Evolutionary conservation across 495 filamentous ascomycete species (phyloP).

Genomic region (Daldinia loculata): DNA sequence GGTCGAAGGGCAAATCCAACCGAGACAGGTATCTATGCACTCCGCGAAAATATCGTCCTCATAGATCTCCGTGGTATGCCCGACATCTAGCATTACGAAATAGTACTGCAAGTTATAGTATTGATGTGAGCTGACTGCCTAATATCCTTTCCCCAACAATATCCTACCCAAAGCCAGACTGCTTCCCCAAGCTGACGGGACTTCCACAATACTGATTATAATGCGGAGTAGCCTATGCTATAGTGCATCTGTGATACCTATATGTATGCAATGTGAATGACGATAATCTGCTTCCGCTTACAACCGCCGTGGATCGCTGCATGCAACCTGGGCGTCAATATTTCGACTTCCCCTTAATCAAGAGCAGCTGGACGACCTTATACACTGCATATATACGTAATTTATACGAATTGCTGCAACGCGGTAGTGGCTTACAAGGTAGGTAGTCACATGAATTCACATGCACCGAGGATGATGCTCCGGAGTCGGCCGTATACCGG

Average conservation of each 20-base stretch:
- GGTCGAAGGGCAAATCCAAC: background rate
- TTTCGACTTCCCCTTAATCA: background rate
- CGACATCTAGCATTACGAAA: background rate
- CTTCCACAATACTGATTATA: conserved; percentile 5
- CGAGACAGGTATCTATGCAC: conserved; percentile 3
- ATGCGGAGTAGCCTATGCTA: background rate
- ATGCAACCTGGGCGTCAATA: conserved; percentile 2
- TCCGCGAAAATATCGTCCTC: background rate
- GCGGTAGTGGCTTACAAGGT: background rate
- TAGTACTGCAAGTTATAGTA: background rate
- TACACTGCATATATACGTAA: background rate
- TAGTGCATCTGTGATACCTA: conserved; percentile 2
- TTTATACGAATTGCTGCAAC: background rate
- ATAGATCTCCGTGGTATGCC: conserved; percentile 1
- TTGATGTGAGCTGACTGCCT: background rate
- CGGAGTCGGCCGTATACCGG: conserved; percentile 24
- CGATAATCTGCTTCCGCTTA: conserved; percentile 1
- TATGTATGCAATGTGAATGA: conserved; percentile 10
- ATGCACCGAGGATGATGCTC: conserved; percentile 6
- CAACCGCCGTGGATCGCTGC: conserved; percentile 10
- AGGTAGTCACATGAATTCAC: conserved; percentile 9
- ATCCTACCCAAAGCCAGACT: conserved; percentile 8
- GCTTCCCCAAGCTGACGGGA: conserved; percentile 5
- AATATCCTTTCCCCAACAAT: conserved; percentile 4
- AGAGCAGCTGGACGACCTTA: background rate